phyloP scores from a whole-genome alignment of 129 eudicot species.

The Heracleum sosnowskyi region DNA sequence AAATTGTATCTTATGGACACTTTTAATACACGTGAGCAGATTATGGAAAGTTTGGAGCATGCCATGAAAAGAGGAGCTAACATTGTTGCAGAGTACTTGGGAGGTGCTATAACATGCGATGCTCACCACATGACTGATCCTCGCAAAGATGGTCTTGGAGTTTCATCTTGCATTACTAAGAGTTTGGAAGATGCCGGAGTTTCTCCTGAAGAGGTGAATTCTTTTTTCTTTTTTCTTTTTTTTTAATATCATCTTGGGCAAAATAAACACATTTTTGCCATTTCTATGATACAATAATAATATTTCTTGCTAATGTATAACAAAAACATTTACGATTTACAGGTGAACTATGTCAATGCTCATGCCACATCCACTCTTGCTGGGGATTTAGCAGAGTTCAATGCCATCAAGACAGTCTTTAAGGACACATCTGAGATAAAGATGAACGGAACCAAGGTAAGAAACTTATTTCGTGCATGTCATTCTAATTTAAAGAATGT shows the following conservation, averaged over 20 bases:
- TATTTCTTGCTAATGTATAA: background rate
- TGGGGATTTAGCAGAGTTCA: constrained; percentile 74
- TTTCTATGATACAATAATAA: background rate
- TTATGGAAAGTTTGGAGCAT: constrained; percentile 83
- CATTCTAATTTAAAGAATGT: background rate
- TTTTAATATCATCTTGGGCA: background rate
- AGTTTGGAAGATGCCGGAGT: constrained; percentile 64
- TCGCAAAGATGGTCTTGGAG: constrained; percentile 74
- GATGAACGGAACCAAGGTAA: constrained; percentile 81
- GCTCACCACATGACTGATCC: constrained; percentile 95
- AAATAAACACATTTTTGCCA: background rate
- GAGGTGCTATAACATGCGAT: constrained; percentile 81
- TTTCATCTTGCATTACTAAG: constrained; percentile 67
- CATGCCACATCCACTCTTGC: constrained; percentile 84
- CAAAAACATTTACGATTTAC: background rate
- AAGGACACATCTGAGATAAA: constrained; percentile 65
- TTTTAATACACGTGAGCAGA: constrained; percentile 18
- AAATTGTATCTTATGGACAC: background rate
- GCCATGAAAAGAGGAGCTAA: constrained; percentile 68
- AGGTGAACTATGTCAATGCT: constrained; percentile 81
- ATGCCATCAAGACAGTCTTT: constrained; percentile 67
- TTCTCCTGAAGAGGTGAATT: constrained; percentile 61
- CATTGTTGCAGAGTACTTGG: constrained; percentile 66
- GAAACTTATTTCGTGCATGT: constrained; percentile 1
- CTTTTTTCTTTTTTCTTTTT: background rate